These are phyloP conservation scores for Lactuca sativa DNA, from an alignment of 129 eudicot species.

Conservation along the genomic window DNA sequence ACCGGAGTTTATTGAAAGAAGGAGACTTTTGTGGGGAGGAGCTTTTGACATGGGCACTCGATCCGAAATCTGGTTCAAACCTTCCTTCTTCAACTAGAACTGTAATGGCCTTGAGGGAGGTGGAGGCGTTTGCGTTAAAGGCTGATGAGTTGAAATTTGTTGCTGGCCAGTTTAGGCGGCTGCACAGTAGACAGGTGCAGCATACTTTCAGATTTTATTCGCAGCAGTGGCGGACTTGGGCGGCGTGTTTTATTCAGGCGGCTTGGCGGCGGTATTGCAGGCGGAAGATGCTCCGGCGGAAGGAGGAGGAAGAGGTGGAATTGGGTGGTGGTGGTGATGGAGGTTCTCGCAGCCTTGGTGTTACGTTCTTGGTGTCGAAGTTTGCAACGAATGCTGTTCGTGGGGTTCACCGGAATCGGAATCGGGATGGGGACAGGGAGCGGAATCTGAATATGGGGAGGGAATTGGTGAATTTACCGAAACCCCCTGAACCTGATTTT, in stretches of 20 bases:
- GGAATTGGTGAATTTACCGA: constrained; percentile 76
- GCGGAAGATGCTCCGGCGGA: constrained; percentile 53
- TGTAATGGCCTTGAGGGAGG: constrained; percentile 73
- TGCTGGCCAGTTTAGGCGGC: constrained; percentile 84
- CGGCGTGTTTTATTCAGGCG: constrained; percentile 84
- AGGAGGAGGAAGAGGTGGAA: constrained; percentile 57
- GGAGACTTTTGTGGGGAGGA: constrained; percentile 96
- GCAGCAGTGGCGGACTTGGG: constrained; percentile 96
- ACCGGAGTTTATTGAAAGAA: constrained; percentile 72
- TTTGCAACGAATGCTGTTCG: constrained; percentile 85
- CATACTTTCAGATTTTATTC: constrained; percentile 91
- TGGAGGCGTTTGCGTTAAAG: constrained; percentile 80
- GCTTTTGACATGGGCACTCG: constrained; percentile 91
- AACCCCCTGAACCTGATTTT: constrained; percentile 95
- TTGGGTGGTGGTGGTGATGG: constrained; percentile 34
- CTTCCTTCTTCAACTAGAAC: constrained; percentile 92
- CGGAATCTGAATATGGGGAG: constrained; percentile 50
- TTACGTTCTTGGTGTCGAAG: constrained; percentile 71
- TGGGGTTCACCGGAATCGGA: constrained; percentile 72
- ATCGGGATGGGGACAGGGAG: constrained; percentile 30
- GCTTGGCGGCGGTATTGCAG: constrained; percentile 78
- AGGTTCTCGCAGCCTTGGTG: constrained; percentile 63
- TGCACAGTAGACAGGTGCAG: constrained; percentile 90
- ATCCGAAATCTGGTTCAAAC: constrained; percentile 74
- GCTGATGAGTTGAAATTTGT: constrained; percentile 90